These are phyloP conservation scores for Parasitella parasitica DNA, from an alignment of 371 early-diverging fungal species.

Conservation along the genomic window DNA sequence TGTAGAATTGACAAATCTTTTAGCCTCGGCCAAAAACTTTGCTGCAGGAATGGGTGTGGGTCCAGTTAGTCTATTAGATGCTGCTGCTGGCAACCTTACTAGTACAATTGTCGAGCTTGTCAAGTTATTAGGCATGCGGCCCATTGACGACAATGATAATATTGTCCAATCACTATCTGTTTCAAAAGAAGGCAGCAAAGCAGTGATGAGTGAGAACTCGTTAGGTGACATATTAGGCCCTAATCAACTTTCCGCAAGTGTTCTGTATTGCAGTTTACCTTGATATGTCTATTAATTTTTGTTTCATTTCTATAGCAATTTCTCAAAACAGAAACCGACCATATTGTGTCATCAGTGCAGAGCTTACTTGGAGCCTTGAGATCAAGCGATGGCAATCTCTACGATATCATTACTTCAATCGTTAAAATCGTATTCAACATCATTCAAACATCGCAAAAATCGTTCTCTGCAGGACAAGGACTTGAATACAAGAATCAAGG, in stretches of 20 bases:
- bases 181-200: neutral
- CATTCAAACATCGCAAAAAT: conserved; percentile 40
- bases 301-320: conserved; percentile 44
- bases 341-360: conserved; percentile 87
- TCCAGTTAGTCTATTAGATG: conserved; percentile 72
- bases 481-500: conserved; percentile 44
- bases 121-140: conserved; percentile 58
- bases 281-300: neutral
- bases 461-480: conserved; percentile 42
- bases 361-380: conserved; percentile 72
- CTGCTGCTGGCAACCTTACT: conserved; percentile 76
- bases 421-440: conserved; percentile 56
- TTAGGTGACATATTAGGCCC: conserved; percentile 11
- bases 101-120: conserved; percentile 77
- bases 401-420: conserved; percentile 64
- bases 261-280: neutral
- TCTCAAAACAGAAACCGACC: conserved; percentile 83
- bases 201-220: neutral
- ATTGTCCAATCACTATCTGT: neutral
- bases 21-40: conserved; percentile 78
- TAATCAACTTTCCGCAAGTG: conserved; percentile 28
- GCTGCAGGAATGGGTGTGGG: conserved; percentile 72
- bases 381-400: conserved; percentile 20
- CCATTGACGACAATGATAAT: conserved; percentile 5
- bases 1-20: conserved; percentile 60